Evolutionary conservation across 2,329 filamentous ascomycete genomes (phyloP), one percentile per base, ranked within the genome.

Genomic region (Neobulgaria alba): DNA sequence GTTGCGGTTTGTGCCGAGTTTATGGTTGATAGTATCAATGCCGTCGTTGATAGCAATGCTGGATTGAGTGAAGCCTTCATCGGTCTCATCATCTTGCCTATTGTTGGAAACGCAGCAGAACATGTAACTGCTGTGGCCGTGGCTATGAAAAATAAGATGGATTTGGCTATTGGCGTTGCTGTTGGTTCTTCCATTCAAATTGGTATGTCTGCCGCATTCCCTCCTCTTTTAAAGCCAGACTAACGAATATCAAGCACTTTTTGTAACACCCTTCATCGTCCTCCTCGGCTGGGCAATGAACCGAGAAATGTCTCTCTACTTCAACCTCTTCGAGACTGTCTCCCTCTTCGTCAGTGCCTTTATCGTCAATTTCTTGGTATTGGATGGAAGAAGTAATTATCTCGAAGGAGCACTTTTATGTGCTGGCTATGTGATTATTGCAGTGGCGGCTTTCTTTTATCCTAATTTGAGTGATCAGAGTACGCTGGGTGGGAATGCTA

Each of bases 271-370:
- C 0, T 64, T 85, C 14, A 71, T 84, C 21, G 80, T 85, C 21
- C 75, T 85, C 17, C 66, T 85, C 15, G 81, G 79, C n/a, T 85
- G 81, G 81, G 72, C 71, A 45, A 72, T 84, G 60, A 63, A 70
- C 46, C 73, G 73, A 45, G 69, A 79, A n/a, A 84, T 85, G 79
- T 75, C 82, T 19, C 71, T 93, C 23, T 88, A 90, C 66, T 93
- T 93, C 62, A 86, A 86, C 45, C 72, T 87, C 36, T 94, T 93
- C 62, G 86, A 93, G 71, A 93, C 86, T 0, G 83, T 92, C 16
- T 85, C 82, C 42, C 74, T 93, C 55, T 93, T 93, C 62, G 77
- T 90, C 38, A 84, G 79, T 38, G 80, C 87, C 5, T 79, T 93
- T 49, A 87, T 93, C 48, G 85, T 90, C 63, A 92, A 90, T 63